These are phyloP conservation scores for Trichoderma atroviride DNA, from an alignment of 2,329 filamentous ascomycete genomes.

Conservation along the genomic window DNA sequence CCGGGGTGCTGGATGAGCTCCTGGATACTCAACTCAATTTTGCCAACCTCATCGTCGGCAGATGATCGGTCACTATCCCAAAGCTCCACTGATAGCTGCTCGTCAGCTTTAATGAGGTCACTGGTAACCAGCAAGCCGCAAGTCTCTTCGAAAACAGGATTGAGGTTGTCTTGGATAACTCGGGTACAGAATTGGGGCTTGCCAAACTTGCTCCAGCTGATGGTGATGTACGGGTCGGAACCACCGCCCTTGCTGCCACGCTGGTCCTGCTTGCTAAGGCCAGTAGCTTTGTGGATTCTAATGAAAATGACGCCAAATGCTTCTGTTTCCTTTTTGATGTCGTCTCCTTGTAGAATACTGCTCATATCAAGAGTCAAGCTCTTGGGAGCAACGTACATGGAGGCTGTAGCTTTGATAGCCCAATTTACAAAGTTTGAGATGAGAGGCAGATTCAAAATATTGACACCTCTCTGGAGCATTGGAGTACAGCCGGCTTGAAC, in stretches of 20 bases:
- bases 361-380: constrained; percentile 89
- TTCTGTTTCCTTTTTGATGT: constrained; percentile 84
- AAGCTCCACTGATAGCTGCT: constrained; percentile 88
- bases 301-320: constrained; percentile 91
- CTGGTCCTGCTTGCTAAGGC: constrained; percentile 86
- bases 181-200: constrained; percentile 98
- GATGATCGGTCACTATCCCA: constrained; percentile 95
- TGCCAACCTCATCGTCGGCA: constrained; percentile 92
- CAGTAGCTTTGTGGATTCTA: constrained; percentile 83
- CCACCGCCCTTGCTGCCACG: constrained; percentile 83
- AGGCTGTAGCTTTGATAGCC: constrained; percentile 82
- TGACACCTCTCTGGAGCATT: constrained; percentile 88
- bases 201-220: constrained; percentile 93
- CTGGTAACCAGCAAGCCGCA: constrained; percentile 83
- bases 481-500: constrained; percentile 88
- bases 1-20: constrained; percentile 92
- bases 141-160: constrained; percentile 89
- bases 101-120: constrained; percentile 89
- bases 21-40: constrained; percentile 90
- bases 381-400: constrained; percentile 93
- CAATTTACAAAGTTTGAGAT: constrained; percentile 98
- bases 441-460: constrained; percentile 85
- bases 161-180: constrained; percentile 91
- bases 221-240: constrained; percentile 92
- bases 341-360: constrained; percentile 87